Evolutionary conservation across 768 basidiomycete species (phyloP), one percentile per base, ranked within the genome.

Genomic region (Grammothele lineata): DNA sequence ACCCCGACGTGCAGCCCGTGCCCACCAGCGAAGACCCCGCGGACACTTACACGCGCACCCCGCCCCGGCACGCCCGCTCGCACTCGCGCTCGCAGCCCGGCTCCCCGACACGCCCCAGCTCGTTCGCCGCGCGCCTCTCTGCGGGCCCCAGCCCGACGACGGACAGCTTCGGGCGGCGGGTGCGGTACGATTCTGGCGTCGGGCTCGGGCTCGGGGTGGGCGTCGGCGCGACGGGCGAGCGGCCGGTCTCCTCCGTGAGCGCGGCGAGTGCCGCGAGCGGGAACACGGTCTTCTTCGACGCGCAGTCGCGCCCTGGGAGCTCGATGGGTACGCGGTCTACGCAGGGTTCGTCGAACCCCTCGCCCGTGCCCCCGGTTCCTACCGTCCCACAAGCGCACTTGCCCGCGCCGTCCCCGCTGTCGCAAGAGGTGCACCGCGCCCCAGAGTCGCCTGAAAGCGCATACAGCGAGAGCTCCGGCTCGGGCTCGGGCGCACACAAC

Each of bases 231-330:
- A n/a, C 36, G 9, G 56, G 35, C 19, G 56, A 57, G 3, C 74
- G 85, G 4, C 85, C 85, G 0, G 61, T 75, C 24, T 87, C 86
- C 0, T 69, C 69, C 38, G 65, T 77, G 32, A 87, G 84, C 45
- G 70, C 66, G 17, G 68, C 65, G 48, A 85, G 83, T 43, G 73
- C 40, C 10, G 24, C 58, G 6, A 61, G 45, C 25, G 82, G 76
- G 4, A 72, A 67, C 24, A 84, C 82, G 0, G 55, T 82, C 3
- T 87, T 80, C 54, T 79, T 80, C 50, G 84, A 86, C 56, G 84
- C 85, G 0, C 47, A 62, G 3, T 82, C 81, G 0, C 63, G 65
- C 9, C 63, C 71, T 10, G 63, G 55, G 2, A 77, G 78, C 2
- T 74, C 78, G 18, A 63, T 51, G 62, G 34, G 53, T 9, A 49